phyloP scores from a whole-genome alignment of 345 rosid genomes.

The Corchorus capsularis region DNA sequence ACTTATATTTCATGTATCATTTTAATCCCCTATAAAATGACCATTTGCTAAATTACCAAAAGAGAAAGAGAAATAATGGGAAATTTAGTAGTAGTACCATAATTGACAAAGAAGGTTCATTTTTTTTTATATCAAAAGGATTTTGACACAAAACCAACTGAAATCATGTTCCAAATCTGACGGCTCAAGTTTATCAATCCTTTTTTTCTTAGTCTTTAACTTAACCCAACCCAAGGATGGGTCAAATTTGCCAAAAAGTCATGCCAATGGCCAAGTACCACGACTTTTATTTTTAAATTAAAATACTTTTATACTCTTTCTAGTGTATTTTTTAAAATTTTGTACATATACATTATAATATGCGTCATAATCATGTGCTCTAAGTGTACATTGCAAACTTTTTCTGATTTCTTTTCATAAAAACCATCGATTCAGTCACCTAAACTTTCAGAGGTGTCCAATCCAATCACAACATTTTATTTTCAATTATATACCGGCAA shows the following conservation, averaged over 20 bases:
- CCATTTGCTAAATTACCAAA: not conserved
- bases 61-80: not conserved
- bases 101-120: not conserved
- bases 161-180: constrained; percentile 23
- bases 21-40: too few species aligned
- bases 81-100: not conserved
- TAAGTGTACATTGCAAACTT: not conserved
- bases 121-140: not conserved
- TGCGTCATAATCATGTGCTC: not conserved
- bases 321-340: not conserved
- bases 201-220: not conserved
- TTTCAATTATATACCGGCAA: not conserved
- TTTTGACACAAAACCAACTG: constrained; percentile 24
- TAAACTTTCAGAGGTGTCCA: not conserved
- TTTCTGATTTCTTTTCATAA: not conserved
- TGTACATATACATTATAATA: not conserved
- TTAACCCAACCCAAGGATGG: not conserved
- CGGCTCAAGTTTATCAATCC: constrained; percentile 19
- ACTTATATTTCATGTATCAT: too few species aligned
- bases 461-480: not conserved
- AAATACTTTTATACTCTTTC: too few species aligned
- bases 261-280: not conserved
- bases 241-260: constrained; percentile 24
- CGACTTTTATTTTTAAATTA: not conserved
- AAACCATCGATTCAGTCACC: not conserved